Evolutionary conservation across 2,329 filamentous ascomycete genomes (phyloP).

Genomic region (Apiospora sp.): DNA sequence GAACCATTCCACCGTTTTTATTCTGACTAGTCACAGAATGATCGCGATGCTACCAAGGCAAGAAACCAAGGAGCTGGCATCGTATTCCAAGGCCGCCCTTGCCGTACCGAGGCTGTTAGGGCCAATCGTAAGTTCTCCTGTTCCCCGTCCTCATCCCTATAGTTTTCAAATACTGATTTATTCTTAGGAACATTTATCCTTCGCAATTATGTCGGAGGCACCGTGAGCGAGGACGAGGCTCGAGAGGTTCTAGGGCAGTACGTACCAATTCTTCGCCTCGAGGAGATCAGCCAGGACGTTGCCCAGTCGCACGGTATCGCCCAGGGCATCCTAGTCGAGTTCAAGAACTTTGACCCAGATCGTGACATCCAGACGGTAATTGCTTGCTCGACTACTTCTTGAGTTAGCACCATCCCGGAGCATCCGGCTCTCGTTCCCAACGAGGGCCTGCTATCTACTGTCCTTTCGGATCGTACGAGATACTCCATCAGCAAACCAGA

Average conservation of each 20-base stretch:
- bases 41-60: conserved; percentile 58
- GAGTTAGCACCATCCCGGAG: too few species aligned
- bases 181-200: conserved; percentile 59
- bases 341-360: background rate
- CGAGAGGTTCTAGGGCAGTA: conserved; percentile 50
- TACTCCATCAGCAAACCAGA: too few species aligned
- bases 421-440: too few species aligned
- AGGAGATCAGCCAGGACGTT: too few species aligned
- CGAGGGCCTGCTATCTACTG: conserved; percentile 29
- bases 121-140: conserved; percentile 59
- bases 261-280: conserved; percentile 52
- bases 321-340: background rate
- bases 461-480: conserved; percentile 34
- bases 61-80: conserved; percentile 55
- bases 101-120: conserved; percentile 66
- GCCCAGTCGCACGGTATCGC: too few species aligned
- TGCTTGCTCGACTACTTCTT: background rate
- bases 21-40: conserved; percentile 69
- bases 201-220: conserved; percentile 47
- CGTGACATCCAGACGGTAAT: too few species aligned
- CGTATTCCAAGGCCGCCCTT: conserved; percentile 62
- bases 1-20: conserved; percentile 61
- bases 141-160: conserved; percentile 8
- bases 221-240: conserved; percentile 54
- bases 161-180: conserved; percentile 34